Evolutionary conservation across 139 green algal genomes (phyloP), one percentile per base, ranked within the genome.

Genomic region (Chlamydomonas sphaeroides): DNA sequence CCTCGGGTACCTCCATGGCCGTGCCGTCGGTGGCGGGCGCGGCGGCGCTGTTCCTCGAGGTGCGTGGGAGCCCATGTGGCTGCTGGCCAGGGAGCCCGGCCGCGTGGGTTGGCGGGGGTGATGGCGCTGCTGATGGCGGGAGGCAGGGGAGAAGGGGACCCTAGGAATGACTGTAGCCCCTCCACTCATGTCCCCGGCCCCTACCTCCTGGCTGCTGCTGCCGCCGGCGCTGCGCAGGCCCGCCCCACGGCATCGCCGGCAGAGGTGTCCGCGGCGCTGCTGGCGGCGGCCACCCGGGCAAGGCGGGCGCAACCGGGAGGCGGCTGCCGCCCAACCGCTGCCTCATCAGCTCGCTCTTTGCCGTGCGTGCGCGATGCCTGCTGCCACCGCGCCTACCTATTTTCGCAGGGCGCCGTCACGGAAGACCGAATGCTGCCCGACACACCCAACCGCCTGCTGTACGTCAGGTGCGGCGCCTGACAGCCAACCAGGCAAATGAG

Each of bases 1-100:
- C 89, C 11, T 88, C 78, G 1, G 92, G 91, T 30, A 94, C 91
- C 20, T 88, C 67, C 85, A 95, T 96, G 91, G 91, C 93, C 5
- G 92, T 91, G 15, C 93, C 93, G 0, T 89, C 94, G 68, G 93
- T 96, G 5, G 92, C 91, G 11, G 93, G 91, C 26, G 76, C 88
- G 0, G 91, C 89, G 15, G 93, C 93, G 28, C 79, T 95, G 35
- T 95, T 93, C 79, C 86, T 96, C 1, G 78, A 68, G 35, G 42
- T 84, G 5, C 56, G 56, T 23, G 26, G 17, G 25, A 11, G 56
- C 53, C n/a, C n/a, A n/a, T n/a, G n/a, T n/a, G n/a, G n/a, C n/a
- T n/a, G n/a, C n/a, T n/a, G n/a, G n/a, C n/a, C n/a, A n/a, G n/a
- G n/a, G n/a, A n/a, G n/a, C n/a, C n/a, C n/a, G n/a, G n/a, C n/a